These are phyloP conservation scores for Candida arabinofermentans DNA, from an alignment of 805 yeast species.

Conservation along the genomic window DNA sequence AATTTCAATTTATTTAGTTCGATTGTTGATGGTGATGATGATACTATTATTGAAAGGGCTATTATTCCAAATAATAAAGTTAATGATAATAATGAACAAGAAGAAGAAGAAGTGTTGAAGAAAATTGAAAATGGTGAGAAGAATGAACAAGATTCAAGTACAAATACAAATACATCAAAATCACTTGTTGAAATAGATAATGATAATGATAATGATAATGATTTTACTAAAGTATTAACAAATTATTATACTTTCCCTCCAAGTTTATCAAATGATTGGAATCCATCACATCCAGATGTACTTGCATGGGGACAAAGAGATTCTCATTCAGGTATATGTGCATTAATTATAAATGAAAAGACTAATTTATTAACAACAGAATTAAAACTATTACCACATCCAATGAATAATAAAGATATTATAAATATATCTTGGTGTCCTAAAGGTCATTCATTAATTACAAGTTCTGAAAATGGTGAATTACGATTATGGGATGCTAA, in stretches of 20 bases:
- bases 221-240: slow-evolving; percentile 35
- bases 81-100: background rate
- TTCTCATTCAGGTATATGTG: slow-evolving; percentile 23
- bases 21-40: slow-evolving; percentile 5
- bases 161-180: background rate
- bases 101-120: background rate
- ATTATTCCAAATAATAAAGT: slow-evolving; percentile 1
- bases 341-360: slow-evolving; percentile 15
- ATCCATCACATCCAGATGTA: slow-evolving; percentile 41
- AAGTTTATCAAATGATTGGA: slow-evolving; percentile 51
- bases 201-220: slow-evolving; percentile 13
- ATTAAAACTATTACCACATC: slow-evolving; percentile 19
- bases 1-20: slow-evolving; percentile 47
- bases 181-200: slow-evolving; percentile 1
- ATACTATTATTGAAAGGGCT: slow-evolving; percentile 1
- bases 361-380: slow-evolving; percentile 12
- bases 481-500: slow-evolving; percentile 73
- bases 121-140: background rate
- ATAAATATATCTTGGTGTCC: slow-evolving; percentile 57
- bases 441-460: slow-evolving; percentile 55
- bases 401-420: slow-evolving; percentile 23
- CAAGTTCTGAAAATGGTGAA: slow-evolving; percentile 69
- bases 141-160: background rate
- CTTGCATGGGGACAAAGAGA: slow-evolving; percentile 52
- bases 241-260: slow-evolving; percentile 38